phyloP scores from a whole-genome alignment of 345 rosid genomes.

The Corchorus olitorius region DNA sequence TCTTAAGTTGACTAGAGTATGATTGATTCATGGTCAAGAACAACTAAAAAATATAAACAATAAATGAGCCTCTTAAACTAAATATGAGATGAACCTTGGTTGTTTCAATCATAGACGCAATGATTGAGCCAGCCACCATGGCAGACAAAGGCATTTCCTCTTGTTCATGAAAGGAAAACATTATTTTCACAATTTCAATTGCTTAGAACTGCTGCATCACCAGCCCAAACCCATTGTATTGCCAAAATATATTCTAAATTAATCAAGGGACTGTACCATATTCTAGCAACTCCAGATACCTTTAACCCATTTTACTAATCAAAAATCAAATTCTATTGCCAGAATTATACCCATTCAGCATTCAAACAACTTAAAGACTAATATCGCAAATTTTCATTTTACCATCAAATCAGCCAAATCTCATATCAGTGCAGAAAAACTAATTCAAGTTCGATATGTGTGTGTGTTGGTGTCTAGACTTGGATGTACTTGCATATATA shows the following conservation, averaged over 20 bases:
- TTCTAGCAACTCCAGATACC: not conserved
- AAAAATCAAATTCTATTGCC: not conserved
- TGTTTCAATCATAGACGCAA: too few species aligned
- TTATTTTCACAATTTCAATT: not conserved
- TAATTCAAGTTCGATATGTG: not conserved
- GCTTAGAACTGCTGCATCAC: not conserved
- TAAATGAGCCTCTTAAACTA: not conserved
- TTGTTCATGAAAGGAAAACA: not conserved
- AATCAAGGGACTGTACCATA: not conserved
- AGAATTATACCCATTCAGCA: not conserved
- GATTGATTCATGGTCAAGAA: constrained; percentile 11
- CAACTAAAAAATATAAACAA: not conserved
- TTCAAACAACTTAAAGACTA: not conserved
- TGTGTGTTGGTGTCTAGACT: not conserved
- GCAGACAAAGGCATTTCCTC: not conserved
- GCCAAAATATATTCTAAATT: not conserved
- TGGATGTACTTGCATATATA: not conserved
- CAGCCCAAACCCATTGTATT: not conserved
- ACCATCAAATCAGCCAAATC: not conserved
- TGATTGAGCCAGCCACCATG: too few species aligned
- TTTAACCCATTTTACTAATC: not conserved
- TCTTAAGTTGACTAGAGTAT: constrained; percentile 4
- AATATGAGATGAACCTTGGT: not conserved
- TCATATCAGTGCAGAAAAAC: not conserved
- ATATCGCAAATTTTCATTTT: not conserved